Evolutionary conservation across 2,329 filamentous ascomycete genomes (phyloP), one percentile per base, ranked within the genome.

Genomic region (Monosporascus sp.): DNA sequence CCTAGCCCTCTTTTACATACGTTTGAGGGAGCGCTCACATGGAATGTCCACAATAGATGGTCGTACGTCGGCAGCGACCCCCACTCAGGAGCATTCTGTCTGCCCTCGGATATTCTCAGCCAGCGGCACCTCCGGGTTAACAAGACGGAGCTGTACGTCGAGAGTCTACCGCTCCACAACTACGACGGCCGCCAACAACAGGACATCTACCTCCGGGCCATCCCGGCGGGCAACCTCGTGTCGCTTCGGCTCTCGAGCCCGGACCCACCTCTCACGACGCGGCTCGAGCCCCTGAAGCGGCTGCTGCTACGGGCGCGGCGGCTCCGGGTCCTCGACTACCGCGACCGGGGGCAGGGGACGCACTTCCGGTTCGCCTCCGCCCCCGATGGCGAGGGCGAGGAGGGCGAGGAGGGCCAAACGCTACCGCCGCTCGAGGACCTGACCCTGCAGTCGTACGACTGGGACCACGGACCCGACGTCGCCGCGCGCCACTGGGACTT

Each of bases 401-500:
- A 44, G n/a, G 41, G 19, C n/a, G 19, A 44, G 0, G 56, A 55
- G 0, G 64, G 61, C 19, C 76, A 80, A 52, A 67, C 73, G 11
- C 61, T 80, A 24, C 77, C 77, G 1, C 63, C 76, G 0, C 60
- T 80, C 5, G 60, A 59, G 20, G 69, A 75, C 7, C 64, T 80
- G 3, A 64, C 61, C 1, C 63, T 81, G 38, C 71, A 70, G 48
- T 77, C 74, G 2, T 80, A 81, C 56, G 73, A 79, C 64, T 80
- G 78, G 78, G 64, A 70, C 9, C 78, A 80, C 56, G 64, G 63
- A 1, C 48, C 59, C 0, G 63, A 69, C 3, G 70, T 71, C 4
- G 75, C 76, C 5, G 58, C 53, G 1, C 58, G 55, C 19, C 75
- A 79, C 53, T 80, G 77, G 76, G 70, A 78, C 59, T 73, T 80